phyloP scores from a whole-genome alignment of 768 basidiomycete genomes.

The Rossbeevera mucosa region DNA sequence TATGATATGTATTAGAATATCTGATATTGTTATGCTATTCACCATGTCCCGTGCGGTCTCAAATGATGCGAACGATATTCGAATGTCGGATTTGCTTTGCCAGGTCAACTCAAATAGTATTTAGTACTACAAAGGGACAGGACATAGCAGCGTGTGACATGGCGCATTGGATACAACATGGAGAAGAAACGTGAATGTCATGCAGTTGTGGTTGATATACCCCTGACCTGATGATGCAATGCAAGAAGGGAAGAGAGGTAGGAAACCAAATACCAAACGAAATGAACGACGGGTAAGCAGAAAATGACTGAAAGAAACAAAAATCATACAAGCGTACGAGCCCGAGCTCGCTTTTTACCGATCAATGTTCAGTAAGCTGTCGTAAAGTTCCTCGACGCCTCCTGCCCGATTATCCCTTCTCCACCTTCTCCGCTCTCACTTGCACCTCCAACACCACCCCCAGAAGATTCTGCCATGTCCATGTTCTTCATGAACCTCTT shows the following conservation, averaged over 20 bases:
- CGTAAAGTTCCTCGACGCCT: slow-evolving; percentile 56
- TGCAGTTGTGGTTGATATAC: slow-evolving; percentile 9
- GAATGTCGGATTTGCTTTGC: too few species aligned
- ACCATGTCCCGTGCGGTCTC: too few species aligned
- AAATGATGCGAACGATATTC: slow-evolving; percentile 48
- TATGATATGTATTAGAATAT: too few species aligned
- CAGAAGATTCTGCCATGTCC: slow-evolving; percentile 20
- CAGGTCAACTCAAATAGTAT: neutral
- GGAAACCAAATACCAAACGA: slow-evolving; percentile 4
- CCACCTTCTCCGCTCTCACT: slow-evolving; percentile 16
- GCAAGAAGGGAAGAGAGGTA: neutral
- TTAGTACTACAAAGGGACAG: slow-evolving; percentile 5
- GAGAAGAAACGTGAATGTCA: slow-evolving; percentile 1
- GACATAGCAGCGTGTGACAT: neutral
- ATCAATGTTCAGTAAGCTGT: slow-evolving; percentile 37
- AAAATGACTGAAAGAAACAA: neutral
- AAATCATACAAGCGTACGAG: neutral
- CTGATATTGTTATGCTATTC: too few species aligned
- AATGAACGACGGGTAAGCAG: slow-evolving; percentile 16
- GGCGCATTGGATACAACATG: slow-evolving; percentile 19
- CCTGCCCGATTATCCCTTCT: slow-evolving; percentile 49
- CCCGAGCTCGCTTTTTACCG: slow-evolving; percentile 3
- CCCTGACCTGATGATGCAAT: slow-evolving; percentile 7
- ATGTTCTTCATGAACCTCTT: slow-evolving; percentile 49
- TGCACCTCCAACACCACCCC: slow-evolving; percentile 19